phyloP scores from a whole-genome alignment of 2,329 filamentous ascomycete genomes.

The Xylaria sp. region DNA sequence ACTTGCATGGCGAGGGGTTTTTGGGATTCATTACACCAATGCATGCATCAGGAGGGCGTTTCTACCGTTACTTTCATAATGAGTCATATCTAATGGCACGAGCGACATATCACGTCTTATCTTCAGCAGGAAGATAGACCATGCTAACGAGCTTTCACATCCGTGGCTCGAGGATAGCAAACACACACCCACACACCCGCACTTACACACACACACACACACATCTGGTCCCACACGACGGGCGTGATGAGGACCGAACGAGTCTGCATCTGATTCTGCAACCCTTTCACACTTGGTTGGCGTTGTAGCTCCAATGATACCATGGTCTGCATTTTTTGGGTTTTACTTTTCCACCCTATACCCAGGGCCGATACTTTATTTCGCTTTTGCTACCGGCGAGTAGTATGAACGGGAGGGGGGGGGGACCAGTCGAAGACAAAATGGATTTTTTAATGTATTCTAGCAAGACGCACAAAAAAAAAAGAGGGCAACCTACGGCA shows the following conservation, averaged over 20 bases:
- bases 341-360: constrained; percentile 25
- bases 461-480: constrained; percentile 21
- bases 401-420: constrained; percentile 2
- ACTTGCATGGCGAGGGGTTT: constrained; percentile 32
- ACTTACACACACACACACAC: too few relatives aligned
- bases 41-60: constrained; percentile 33
- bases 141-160: constrained; percentile 10
- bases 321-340: constrained; percentile 30
- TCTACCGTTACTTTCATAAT: constrained; percentile 27
- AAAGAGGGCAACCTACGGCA: constrained; percentile 27
- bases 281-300: constrained; percentile 27
- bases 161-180: constrained; percentile 17
- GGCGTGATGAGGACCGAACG: constrained; percentile 13
- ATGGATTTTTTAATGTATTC: constrained; percentile 26
- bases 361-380: constrained; percentile 22
- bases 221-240: constrained; percentile 14
- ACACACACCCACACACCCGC: too few relatives aligned
- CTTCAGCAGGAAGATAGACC: constrained; percentile 6
- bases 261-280: constrained; percentile 23
- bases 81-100: constrained; percentile 24
- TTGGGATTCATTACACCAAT: constrained; percentile 32
- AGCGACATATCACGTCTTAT: constrained; percentile 23
- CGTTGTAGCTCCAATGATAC: constrained; percentile 34
- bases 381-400: constrained; percentile 23
- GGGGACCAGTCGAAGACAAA: constrained; percentile 9